These are phyloP conservation scores for Senna siamea DNA, from an alignment of 306 rosid genomes.

Conservation along the genomic window DNA sequence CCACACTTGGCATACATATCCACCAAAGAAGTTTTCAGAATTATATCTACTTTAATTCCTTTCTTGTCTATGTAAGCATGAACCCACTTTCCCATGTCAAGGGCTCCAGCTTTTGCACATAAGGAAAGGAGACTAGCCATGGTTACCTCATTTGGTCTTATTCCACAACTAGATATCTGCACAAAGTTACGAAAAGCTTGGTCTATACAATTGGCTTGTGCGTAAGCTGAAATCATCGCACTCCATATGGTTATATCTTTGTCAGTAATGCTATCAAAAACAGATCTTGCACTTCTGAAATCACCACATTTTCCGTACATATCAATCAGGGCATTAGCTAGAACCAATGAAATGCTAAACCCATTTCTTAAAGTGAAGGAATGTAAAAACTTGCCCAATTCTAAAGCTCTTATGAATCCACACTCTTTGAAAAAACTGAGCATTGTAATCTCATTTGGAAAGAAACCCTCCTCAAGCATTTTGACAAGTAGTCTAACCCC, in stretches of 20 bases:
- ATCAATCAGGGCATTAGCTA: conserved; percentile 66
- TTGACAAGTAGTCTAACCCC: conserved; percentile 42
- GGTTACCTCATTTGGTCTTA: conserved; percentile 60
- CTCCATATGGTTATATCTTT: conserved; percentile 67
- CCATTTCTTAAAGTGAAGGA: conserved; percentile 56
- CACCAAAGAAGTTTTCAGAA: conserved; percentile 58
- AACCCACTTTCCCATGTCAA: conserved; percentile 70
- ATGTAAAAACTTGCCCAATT: conserved; percentile 61
- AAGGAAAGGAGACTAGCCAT: conserved; percentile 54
- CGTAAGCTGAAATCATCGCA: conserved; percentile 66
- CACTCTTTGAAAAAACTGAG: conserved; percentile 62
- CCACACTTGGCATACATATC: conserved; percentile 85
- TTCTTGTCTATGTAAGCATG: conserved; percentile 64
- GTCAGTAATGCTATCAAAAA: conserved; percentile 45
- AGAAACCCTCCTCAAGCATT: conserved; percentile 49
- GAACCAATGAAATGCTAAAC: conserved; percentile 48
- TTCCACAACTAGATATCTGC: conserved; percentile 51
- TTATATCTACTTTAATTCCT: conserved; percentile 46
- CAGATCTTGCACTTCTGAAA: conserved; percentile 47
- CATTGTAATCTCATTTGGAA: conserved; percentile 70
- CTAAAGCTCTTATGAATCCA: conserved; percentile 46
- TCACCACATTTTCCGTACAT: conserved; percentile 78
- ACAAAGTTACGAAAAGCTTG: conserved; percentile 51
- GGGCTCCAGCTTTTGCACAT: conserved; percentile 66
- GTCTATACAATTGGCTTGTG: conserved; percentile 40